Evolutionary conservation across 2,329 filamentous ascomycete species (phyloP).

Genomic region (Phaeoacremonium minimum): DNA sequence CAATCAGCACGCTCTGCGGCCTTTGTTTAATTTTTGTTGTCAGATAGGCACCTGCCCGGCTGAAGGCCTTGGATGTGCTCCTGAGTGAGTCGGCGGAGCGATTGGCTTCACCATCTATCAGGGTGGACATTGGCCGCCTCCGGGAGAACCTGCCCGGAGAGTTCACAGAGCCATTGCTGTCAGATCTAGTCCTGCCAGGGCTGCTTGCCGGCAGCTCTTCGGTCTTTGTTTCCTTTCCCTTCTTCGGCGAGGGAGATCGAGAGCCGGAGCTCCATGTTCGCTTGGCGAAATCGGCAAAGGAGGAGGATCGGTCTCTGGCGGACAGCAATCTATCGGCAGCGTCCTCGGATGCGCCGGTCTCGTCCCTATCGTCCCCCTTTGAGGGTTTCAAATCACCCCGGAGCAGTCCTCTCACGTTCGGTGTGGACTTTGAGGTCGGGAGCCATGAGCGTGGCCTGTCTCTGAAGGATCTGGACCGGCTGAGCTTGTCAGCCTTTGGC

Average conservation of each 20-base stretch:
- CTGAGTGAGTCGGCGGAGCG: constrained; percentile 30
- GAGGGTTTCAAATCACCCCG: constrained; percentile 16
- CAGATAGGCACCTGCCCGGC: constrained; percentile 43
- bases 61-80: constrained; percentile 30
- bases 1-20: constrained; percentile 24
- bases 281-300: constrained; percentile 45
- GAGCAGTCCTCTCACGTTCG: constrained; percentile 26
- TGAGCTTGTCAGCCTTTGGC: constrained; percentile 20
- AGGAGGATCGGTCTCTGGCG: constrained; percentile 34
- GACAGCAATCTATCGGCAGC: constrained; percentile 24
- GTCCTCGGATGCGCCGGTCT: constrained; percentile 11
- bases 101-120: constrained; percentile 21
- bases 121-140: constrained; percentile 22
- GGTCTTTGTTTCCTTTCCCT: constrained; percentile 19
- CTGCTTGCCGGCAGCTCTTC: constrained; percentile 11
- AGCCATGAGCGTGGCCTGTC: constrained; percentile 51
- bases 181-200: constrained; percentile 18
- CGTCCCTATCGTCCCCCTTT: constrained; percentile 4
- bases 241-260: constrained; percentile 40
- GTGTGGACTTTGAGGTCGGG: constrained; percentile 35
- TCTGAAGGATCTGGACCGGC: constrained; percentile 40
- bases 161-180: constrained; percentile 22
- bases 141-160: constrained; percentile 21
- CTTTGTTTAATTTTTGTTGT: constrained; percentile 46
- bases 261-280: constrained; percentile 48